Evolutionary conservation across 257 asterid species (phyloP).

Genomic region (Echium plantagineum): DNA sequence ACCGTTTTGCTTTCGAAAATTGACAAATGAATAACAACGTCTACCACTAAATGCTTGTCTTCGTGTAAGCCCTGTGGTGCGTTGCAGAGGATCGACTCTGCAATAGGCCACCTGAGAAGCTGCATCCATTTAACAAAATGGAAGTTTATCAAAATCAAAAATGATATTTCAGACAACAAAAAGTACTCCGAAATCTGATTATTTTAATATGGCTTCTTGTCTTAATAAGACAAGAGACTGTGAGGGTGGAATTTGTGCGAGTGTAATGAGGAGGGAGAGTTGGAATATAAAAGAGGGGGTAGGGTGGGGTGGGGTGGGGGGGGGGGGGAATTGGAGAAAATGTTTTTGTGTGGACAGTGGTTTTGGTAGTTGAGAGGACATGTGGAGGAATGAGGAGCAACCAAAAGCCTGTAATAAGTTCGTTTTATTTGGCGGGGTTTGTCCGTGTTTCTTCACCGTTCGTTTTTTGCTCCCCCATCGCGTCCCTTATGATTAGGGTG

Average conservation of each 20-base stretch:
- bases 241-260: not conserved
- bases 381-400: constrained; percentile 46
- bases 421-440: constrained; percentile 1
- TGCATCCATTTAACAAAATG: constrained; percentile 68
- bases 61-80: constrained; percentile 17
- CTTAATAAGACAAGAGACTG: not conserved
- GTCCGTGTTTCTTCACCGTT: not conserved
- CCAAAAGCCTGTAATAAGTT: not conserved
- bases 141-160: too few species aligned
- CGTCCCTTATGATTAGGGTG: too few species aligned
- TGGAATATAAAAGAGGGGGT: constrained; percentile 6
- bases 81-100: constrained; percentile 48
- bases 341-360: constrained; percentile 1
- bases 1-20: constrained; percentile 26
- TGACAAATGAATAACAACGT: constrained; percentile 15
- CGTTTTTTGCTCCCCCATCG: not conserved
- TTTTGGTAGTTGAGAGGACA: constrained; percentile 17
- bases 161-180: not conserved
- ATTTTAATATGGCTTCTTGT: not conserved
- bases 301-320: too few species aligned
- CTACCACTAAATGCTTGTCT: not conserved
- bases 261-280: constrained; percentile 1
- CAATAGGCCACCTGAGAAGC: constrained; percentile 75
- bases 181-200: not conserved
- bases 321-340: not conserved